Evolutionary conservation across 768 basidiomycete species (phyloP), one percentile per base, ranked within the genome.

Genomic region (Leccinum rimulosum): DNA sequence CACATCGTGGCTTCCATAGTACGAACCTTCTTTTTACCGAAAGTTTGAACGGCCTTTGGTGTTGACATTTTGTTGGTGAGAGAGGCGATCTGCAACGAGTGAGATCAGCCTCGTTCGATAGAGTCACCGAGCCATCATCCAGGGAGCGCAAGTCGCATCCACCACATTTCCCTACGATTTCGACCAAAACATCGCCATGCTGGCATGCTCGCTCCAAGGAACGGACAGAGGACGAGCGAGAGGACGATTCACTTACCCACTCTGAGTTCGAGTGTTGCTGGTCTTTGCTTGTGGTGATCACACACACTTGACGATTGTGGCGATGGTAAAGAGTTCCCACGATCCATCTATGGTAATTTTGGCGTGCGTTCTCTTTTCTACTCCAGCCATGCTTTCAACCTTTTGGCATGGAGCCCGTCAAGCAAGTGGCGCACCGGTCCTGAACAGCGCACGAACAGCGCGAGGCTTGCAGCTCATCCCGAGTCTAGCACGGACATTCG

Each of bases 1-100:
- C 47, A 22, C 33, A 33, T 22, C 17, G 48, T 27, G 25, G 45
- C n/a, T 7, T 49, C 47, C 54, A 17, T 2, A 22, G 11, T 31
- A 65, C 85, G 64, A 74, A 84, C 93, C 91, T 98, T 98, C 89
- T 98, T 98, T 93, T 98, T 98, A 79, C 96, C 96, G 80, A 98
- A 98, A 64, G 93, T 96, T 76, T 98, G 96, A 68, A 98, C 96
- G 81, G 95, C 93, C 81, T 93, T 92, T 65, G 78, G 76, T 68
- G 80, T 72, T 72, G 88, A 82, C 89, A 91, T 92, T 77, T 79
- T 84, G 71, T 66, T 59, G 61, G 54, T 61, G 62, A 54, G 62
- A 68, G 61, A 50, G 57, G 62, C 56, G 56, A 58, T 68, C 71
- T 74, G 60, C 12, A 49, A 48, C n/a, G 51, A 54, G 55, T 49